phyloP scores from a whole-genome alignment of 2,329 filamentous ascomycete genomes.

The Didymellaceae sp. region DNA sequence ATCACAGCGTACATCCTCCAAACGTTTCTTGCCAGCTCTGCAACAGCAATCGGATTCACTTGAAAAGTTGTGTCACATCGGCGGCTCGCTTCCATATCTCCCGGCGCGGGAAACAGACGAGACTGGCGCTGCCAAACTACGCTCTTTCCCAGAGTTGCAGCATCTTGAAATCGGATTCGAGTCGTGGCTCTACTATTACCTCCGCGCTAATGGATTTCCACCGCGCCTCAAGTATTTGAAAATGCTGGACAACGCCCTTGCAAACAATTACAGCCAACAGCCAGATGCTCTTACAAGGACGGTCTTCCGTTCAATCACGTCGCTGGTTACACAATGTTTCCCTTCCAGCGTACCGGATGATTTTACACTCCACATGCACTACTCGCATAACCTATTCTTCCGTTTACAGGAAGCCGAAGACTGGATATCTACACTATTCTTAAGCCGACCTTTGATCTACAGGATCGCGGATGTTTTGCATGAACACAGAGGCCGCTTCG shows the following conservation, averaged over 20 bases:
- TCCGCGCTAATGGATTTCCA: slow-evolving; percentile 34
- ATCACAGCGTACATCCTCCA: slow-evolving; percentile 29
- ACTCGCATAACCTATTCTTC: slow-evolving; percentile 22
- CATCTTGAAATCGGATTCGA: slow-evolving; percentile 39
- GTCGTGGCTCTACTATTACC: slow-evolving; percentile 34
- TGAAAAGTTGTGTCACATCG: slow-evolving; percentile 35
- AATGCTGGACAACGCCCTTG: slow-evolving; percentile 34
- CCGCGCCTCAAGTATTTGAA: slow-evolving; percentile 34
- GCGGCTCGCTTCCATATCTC: slow-evolving; percentile 26
- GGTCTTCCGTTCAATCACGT: slow-evolving; percentile 23
- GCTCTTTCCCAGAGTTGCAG: slow-evolving; percentile 33
- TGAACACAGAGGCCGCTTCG: slow-evolving; percentile 28
- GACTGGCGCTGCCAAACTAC: slow-evolving; percentile 27
- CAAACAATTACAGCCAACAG: slow-evolving; percentile 25
- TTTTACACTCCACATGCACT: slow-evolving; percentile 32
- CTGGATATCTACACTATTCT: slow-evolving; percentile 24
- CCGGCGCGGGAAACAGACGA: slow-evolving; percentile 20
- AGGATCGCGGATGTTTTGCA: slow-evolving; percentile 32
- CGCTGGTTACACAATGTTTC: slow-evolving; percentile 26
- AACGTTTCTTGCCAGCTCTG: slow-evolving; percentile 37
- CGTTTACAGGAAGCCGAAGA: slow-evolving; percentile 4
- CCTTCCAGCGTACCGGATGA: slow-evolving; percentile 15
- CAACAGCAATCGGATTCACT: slow-evolving; percentile 43
- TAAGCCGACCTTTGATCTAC: slow-evolving; percentile 36
- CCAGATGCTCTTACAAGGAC: slow-evolving; percentile 23